phyloP scores from a whole-genome alignment of 495 filamentous ascomycete species.

The Endocarpon pusillum region DNA sequence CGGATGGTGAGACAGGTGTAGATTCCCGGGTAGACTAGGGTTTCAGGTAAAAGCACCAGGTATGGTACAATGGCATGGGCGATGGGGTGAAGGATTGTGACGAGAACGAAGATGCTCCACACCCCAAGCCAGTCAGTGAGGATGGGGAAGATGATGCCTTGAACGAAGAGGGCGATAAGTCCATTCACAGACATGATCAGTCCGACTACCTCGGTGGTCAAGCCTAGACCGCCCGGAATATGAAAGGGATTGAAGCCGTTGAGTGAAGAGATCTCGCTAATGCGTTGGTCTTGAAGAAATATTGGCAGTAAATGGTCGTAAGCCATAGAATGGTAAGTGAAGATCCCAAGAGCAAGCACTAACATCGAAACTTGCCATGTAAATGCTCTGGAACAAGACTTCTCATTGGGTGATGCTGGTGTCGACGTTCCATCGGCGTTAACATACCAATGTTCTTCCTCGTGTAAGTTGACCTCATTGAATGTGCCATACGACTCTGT shows the following conservation, averaged over 20 bases:
- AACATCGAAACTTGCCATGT: conserved; percentile 51
- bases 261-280: conserved; percentile 11
- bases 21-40: conserved; percentile 45
- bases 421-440: conserved; percentile 28
- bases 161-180: conserved; percentile 60
- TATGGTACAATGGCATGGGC: conserved; percentile 60
- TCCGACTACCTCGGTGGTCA: conserved; percentile 56
- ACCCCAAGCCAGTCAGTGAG: conserved; percentile 56
- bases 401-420: conserved; percentile 13
- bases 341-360: conserved; percentile 56
- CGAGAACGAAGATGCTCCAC: conserved; percentile 51
- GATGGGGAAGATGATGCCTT: conserved; percentile 57
- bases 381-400: conserved; percentile 32
- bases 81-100: conserved; percentile 60
- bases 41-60: conserved; percentile 42
- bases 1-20: conserved; percentile 54
- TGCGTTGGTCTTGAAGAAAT: conserved; percentile 56
- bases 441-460: conserved; percentile 31
- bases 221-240: conserved; percentile 57
- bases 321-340: conserved; percentile 78
- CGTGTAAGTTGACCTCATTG: conserved; percentile 34
- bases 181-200: conserved; percentile 69
- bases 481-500: conserved; percentile 69
- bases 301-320: conserved; percentile 75
- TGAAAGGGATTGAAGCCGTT: conserved; percentile 28